Evolutionary conservation across 805 yeast species (phyloP), one percentile per base, ranked within the genome.

Genomic region (Kodamaea sagamina): DNA sequence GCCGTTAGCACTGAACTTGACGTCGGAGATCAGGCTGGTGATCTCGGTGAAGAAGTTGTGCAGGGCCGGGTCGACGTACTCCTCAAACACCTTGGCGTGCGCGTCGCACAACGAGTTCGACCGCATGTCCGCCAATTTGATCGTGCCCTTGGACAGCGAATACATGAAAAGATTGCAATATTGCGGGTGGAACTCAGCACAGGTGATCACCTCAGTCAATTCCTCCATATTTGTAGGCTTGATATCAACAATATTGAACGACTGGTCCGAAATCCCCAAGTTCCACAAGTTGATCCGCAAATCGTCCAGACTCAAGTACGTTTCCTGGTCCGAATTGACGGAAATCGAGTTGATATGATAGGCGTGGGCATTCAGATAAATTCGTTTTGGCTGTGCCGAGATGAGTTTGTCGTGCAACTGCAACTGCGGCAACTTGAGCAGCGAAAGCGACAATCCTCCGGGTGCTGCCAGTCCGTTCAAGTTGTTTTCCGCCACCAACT

Each of bases 151-250:
- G 41, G 95, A 86, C 9, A 95, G 86, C 4, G 96, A 84, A 69
- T 93, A 92, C 89, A 92, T 89, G 67, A 93, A 92, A 57, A 86
- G 71, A 63, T 93, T 93, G 73, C 99, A 93, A 61, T 83, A 82
- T 36, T 72, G 68, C 11, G 99, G 99, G 65, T 95, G 98, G 71
- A 93, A 93, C 63, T 90, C 96, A 2, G 98, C 95, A 58, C 90
- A 79, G 12, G 99, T 93, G 51, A 93, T 92, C 41, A 93, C 99
- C 66, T 93, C 99, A 7, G 99, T 92, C 56, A 93, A 78, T 68
- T 93, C 99, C 71, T 93, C 99, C 99, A 93, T 95, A 66, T 89
- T 89, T 5, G 89, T 87, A 7, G 99, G 99, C 64, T 95, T 89
- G 59, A 93, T 93, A 68, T 93, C 99, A 46, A 93, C 98, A 52